These are phyloP conservation scores for Penicillium longicatenatum DNA, from an alignment of 495 filamentous ascomycete species.

Conservation along the genomic window DNA sequence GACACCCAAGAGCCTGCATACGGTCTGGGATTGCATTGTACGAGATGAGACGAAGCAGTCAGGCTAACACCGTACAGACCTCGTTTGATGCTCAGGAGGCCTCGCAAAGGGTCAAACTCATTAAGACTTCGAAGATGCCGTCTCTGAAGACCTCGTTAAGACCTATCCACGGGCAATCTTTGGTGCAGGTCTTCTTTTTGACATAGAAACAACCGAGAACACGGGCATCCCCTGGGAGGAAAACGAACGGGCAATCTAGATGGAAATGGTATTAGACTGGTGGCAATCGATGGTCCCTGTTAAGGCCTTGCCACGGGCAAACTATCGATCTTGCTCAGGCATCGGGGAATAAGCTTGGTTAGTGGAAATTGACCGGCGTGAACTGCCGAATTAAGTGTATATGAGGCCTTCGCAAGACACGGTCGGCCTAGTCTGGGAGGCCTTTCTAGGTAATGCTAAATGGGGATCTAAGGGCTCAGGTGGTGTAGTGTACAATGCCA, in stretches of 20 bases:
- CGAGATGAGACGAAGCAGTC: constrained; percentile 22
- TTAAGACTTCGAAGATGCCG: constrained; percentile 17
- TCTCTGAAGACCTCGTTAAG: constrained; percentile 19
- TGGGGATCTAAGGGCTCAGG: constrained; percentile 7
- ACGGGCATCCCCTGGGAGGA: constrained; percentile 16
- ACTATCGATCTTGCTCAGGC: constrained; percentile 10
- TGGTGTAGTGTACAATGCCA: constrained; percentile 16
- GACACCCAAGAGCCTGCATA: constrained; percentile 23
- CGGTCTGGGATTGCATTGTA: constrained; percentile 24
- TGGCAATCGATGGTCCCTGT: constrained; percentile 16
- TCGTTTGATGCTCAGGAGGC: constrained; percentile 20
- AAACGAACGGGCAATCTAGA: constrained; percentile 18
- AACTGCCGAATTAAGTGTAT: constrained; percentile 16
- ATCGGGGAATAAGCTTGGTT: constrained; percentile 21
- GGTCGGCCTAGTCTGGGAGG: constrained; percentile 17
- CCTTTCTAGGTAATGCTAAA: constrained; percentile 18
- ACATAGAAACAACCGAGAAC: constrained; percentile 18
- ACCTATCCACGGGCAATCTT: constrained; percentile 15
- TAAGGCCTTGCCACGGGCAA: constrained; percentile 19
- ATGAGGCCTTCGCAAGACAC: constrained; percentile 19
- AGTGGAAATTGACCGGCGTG: constrained; percentile 17
- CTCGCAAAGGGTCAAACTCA: constrained; percentile 19
- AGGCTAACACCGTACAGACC: constrained; percentile 21
- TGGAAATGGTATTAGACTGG: constrained; percentile 14
- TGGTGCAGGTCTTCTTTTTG: constrained; percentile 7